Conservation (phyloP, 2,329 filamentous ascomycete species). For the Stagonosporopsis rhizophila region DNA sequence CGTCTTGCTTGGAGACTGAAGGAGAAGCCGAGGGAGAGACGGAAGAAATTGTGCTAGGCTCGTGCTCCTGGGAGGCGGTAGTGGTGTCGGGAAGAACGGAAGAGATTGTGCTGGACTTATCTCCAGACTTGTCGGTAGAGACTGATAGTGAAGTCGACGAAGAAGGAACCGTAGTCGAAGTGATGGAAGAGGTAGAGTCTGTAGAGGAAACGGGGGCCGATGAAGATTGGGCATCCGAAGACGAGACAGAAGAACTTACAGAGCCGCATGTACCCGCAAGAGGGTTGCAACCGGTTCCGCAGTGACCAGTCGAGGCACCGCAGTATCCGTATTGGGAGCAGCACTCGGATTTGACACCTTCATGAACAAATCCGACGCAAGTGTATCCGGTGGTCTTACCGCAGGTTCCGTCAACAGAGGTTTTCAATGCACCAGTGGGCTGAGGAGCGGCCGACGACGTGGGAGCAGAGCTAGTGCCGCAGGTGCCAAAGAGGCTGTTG, state of each 20-base stretch:
- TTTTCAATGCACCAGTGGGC: conserved; percentile 21
- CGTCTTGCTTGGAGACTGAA: conserved; percentile 12
- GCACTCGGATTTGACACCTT: conserved; percentile 50
- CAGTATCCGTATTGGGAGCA: conserved; percentile 56
- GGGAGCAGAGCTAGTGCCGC: conserved; percentile 23
- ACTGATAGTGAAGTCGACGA: conserved; percentile 15
- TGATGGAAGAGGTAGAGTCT: conserved; percentile 9
- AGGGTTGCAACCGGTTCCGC: conserved; percentile 43
- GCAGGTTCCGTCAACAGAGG: conserved; percentile 33
- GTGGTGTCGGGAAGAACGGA: conserved; percentile 7
- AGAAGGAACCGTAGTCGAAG: conserved; percentile 18
- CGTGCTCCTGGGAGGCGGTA: conserved; percentile 16
- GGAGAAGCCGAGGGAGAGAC: conserved; percentile 7
- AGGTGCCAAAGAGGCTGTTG: conserved; percentile 39
- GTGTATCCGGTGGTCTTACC: conserved; percentile 34
- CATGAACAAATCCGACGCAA: conserved; percentile 31
- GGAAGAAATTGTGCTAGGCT: conserved; percentile 12
- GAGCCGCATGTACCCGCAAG: conserved; percentile 31
- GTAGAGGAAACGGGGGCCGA: conserved; percentile 18
- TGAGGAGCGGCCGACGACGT: conserved; percentile 18
- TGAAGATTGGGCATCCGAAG: conserved; percentile 18
- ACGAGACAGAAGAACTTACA: conserved; percentile 18
- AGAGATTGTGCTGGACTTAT: conserved; percentile 14
- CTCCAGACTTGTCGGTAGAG: conserved; percentile 21
- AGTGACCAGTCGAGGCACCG: conserved; percentile 40